Conservation (phyloP, 148 eudicot genomes). For the Rhododendron henanense region DNA sequence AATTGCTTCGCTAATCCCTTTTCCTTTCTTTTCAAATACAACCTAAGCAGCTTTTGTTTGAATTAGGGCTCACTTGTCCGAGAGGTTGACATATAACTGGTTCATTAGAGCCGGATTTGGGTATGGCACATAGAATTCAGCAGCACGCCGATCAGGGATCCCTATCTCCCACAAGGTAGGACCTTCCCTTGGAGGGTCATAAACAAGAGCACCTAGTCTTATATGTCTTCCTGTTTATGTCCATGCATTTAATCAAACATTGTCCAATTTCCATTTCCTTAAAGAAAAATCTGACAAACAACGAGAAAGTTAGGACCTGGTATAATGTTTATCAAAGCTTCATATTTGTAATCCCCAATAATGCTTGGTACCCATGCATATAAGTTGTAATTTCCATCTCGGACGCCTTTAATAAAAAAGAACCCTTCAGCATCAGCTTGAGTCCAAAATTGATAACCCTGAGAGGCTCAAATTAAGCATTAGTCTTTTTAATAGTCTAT, state of each 20-base stretch:
- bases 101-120: slow-evolving; percentile 49
- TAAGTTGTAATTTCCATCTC: slow-evolving; percentile 36
- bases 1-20: neutral
- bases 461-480: neutral
- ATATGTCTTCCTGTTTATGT: slow-evolving; percentile 29
- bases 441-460: slow-evolving; percentile 84
- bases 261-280: neutral
- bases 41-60: neutral
- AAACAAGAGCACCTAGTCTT: slow-evolving; percentile 36
- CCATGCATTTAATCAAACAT: neutral
- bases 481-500: neutral
- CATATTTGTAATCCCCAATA: slow-evolving; percentile 47
- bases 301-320: slow-evolving; percentile 25
- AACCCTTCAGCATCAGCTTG: slow-evolving; percentile 40
- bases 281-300: neutral
- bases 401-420: slow-evolving; percentile 38
- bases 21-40: neutral
- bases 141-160: slow-evolving; percentile 64
- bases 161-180: slow-evolving; percentile 90
- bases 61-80: slow-evolving; percentile 34
- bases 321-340: slow-evolving; percentile 14
- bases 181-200: slow-evolving; percentile 61
- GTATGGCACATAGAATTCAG: slow-evolving; percentile 70
- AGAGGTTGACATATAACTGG: slow-evolving; percentile 28
- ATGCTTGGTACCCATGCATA: slow-evolving; percentile 53